These are phyloP conservation scores for Tarenaya hassleriana DNA, from an alignment of 345 rosid genomes.

Conservation along the genomic window DNA sequence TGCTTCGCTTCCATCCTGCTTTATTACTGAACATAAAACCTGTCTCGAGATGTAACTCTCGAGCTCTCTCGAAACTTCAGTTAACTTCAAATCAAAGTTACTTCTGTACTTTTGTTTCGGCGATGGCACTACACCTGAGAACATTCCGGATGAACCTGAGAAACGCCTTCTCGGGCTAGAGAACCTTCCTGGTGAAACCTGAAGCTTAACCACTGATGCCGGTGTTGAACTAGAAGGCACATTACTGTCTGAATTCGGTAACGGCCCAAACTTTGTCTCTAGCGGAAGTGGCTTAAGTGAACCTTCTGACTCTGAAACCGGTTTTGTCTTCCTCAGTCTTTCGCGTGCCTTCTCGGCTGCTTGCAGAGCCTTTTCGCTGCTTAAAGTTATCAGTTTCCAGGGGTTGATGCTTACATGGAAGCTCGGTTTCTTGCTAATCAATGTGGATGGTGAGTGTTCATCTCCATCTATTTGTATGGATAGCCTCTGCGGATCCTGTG, in stretches of 20 bases:
- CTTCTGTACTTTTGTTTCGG: conserved; percentile 72
- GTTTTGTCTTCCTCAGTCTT: conserved; percentile 53
- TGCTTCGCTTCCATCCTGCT: conserved; percentile 63
- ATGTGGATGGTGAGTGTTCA: conserved; percentile 38
- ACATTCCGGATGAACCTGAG: conserved; percentile 47
- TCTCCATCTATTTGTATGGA: conserved; percentile 69
- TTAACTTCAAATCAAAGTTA: conserved; percentile 77
- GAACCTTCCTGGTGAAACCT: conserved; percentile 57
- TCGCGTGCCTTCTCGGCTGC: conserved; percentile 94
- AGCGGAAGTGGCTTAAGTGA: conserved; percentile 67
- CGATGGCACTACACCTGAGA: conserved; percentile 42
- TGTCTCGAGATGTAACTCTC: conserved; percentile 86
- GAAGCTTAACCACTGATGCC: conserved; percentile 37
- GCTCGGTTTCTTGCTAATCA: conserved; percentile 54
- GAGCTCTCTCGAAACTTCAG: conserved; percentile 83
- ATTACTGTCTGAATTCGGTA: conserved; percentile 44
- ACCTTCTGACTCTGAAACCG: conserved; percentile 32
- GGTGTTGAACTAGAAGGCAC: conserved; percentile 42
- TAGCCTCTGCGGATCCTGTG: conserved; percentile 50
- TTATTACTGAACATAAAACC: conserved; percentile 69
- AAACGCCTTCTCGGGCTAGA: conserved; percentile 86
- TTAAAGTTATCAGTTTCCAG: conserved; percentile 70
- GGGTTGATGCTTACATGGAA: conserved; percentile 78
- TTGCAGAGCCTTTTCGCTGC: conserved; percentile 76
- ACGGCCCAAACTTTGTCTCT: conserved; percentile 72